Base-by-base conservation (phyloP, 2,329 filamentous ascomycete genomes). In the Stagonosporopsis rhizophila region DNA sequence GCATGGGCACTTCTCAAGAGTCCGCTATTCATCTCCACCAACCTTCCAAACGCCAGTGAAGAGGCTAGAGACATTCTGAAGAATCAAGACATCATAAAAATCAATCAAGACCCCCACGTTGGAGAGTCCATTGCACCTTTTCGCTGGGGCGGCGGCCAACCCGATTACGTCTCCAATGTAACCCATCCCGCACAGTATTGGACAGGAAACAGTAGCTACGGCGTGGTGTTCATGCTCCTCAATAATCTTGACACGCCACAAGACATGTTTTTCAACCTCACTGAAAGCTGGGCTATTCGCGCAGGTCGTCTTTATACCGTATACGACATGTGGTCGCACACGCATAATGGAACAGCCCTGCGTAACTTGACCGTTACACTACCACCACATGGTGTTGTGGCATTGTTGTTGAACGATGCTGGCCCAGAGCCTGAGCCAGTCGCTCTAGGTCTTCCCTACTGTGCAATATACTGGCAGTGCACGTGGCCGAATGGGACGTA, bases 151-250 rank as follows among this genome's bases (percentile, higher is more conserved):
- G 69, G 73, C 3, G 82, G 82, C 58, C 67, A 70, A 68, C 71
- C 76, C 0, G 78, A 82, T 60, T 79, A 75, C 64, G 81, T 80
- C 0, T 83, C 77, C 61, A 80, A 85, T 59, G 58, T 66, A 6
- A 53, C 58, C 0, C 51, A 52, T 23, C 62, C 64, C 0, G 61
- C 63, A 2, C 59, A 67, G 28, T 67, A 60, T 44, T 67, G 65
- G 65, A 45, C 59, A 9, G 61, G 63, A 1, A 56, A 56, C 27
- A 56, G 56, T 37, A 56, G 32, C 12, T 53, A 61, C 3, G 63
- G 65, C 2, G 52, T 61, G 25, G 40, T 66, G 3, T 63, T 66
- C 23, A 52, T 67, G 51, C 39, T 67, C 11, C 49, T 67, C 9
- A 67, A 66, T 30, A 56, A 59, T 2, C 40, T 49, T 7, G 50